phyloP scores from a whole-genome alignment of 495 filamentous ascomycete genomes.

The Podospora anserina region DNA sequence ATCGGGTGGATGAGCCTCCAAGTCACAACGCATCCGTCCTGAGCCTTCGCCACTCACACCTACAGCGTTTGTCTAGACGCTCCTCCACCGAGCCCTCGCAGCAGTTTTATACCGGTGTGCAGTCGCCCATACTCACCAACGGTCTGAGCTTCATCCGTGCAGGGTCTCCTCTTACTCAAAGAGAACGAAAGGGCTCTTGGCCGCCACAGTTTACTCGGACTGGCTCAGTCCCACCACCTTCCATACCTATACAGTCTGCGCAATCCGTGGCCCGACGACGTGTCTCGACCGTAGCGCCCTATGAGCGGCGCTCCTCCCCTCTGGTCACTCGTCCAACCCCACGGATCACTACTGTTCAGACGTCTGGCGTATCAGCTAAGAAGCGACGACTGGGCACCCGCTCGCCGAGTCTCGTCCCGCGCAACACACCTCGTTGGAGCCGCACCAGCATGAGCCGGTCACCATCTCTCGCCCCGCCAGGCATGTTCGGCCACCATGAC shows the following conservation, averaged over 20 bases:
- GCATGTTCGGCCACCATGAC: constrained; percentile 22
- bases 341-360: constrained; percentile 20
- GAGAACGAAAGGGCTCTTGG: constrained; percentile 41
- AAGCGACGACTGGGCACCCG: constrained; percentile 40
- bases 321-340: constrained; percentile 31
- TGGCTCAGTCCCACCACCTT: constrained; percentile 44
- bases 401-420: constrained; percentile 42
- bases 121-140: constrained; percentile 35
- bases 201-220: constrained; percentile 43
- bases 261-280: constrained; percentile 39
- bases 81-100: constrained; percentile 37
- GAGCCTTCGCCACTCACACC: constrained; percentile 39
- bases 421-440: constrained; percentile 49
- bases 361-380: constrained; percentile 20
- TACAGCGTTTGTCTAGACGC: constrained; percentile 32
- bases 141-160: constrained; percentile 28
- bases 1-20: constrained; percentile 50
- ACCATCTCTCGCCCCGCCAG: constrained; percentile 27
- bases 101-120: constrained; percentile 32
- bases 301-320: constrained; percentile 40
- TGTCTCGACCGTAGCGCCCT: constrained; percentile 25
- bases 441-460: constrained; percentile 37
- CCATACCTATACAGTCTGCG: constrained; percentile 24
- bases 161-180: constrained; percentile 37
- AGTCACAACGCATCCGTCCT: constrained; percentile 32